A percentile compares a stretch with the other conserved stretches of the same genome.
Conservation (phyloP, 2,329 filamentous ascomycete genomes). For the Aspergillus spinulosporus region DNA sequence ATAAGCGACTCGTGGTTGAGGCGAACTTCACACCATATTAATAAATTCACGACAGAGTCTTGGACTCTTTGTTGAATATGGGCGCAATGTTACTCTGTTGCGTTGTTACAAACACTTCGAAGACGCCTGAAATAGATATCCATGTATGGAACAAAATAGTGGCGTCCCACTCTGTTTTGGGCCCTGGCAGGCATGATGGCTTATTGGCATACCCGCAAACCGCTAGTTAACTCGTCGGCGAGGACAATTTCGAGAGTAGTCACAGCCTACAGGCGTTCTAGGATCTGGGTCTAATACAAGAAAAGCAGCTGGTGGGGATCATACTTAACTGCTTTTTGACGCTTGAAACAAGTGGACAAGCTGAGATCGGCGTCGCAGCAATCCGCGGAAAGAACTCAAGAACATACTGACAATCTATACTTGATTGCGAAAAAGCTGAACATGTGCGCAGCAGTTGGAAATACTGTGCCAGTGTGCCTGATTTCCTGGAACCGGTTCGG, state of each 20-base stretch:
- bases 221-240: not conserved
- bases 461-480: not conserved
- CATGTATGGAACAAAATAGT: not conserved
- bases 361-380: not conserved
- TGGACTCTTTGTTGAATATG: not conserved
- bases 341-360: not conserved
- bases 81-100: not conserved
- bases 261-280: not conserved
- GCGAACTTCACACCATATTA: not conserved
- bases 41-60: not conserved
- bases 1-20: not conserved
- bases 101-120: not conserved
- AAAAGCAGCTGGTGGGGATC: not conserved
- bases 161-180: not conserved
- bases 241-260: not conserved
- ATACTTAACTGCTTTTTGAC: not conserved
- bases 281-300: not conserved
- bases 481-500: slow-evolving; percentile 5
- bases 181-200: not conserved
- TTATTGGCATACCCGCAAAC: not conserved
- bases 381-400: not conserved
- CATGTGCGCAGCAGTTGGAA: not conserved
- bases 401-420: slow-evolving; percentile 6
- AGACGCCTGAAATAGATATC: not conserved
- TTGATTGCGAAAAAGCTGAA: slow-evolving; percentile 19